Evolutionary conservation across 352 stramenopile genomes (phyloP), one percentile per base, ranked within the genome.

Genomic region (Phytophthora uliginosa): DNA sequence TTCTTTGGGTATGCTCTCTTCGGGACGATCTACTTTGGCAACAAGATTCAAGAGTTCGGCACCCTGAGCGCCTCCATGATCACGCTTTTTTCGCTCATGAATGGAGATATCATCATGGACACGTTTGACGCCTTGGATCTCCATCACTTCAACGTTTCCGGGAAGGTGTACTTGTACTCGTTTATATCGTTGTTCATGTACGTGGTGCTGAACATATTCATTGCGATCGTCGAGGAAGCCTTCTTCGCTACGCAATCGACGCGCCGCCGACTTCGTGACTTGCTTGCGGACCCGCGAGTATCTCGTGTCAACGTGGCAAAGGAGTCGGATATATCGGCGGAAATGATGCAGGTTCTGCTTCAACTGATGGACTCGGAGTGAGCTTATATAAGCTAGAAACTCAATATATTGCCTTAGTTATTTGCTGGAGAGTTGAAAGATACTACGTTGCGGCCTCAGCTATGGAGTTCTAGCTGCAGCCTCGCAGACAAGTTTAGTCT

Each of bases 101-200:
- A 98, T 65, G 93, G 93, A 60, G 93, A 98, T 64, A 88, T 94
- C 53, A 95, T 98, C 55, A 90, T 96, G 69, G 91, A 98, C 64
- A 97, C 89, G 34, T 97, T 98, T 69, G 90, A 94, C 60, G 84
- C 87, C n/a, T 73, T 98, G 59, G 80, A 91, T 45, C 67, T 85
- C 20, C 83, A 94, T 65, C 71, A 84, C 53, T 97, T 92, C 58
- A 58, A 48, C 12, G 33, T 92, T 18, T 84, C 91, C 1, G 90
- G 89, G 56, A 91, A 92, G 53, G 66, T 94, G 58, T 98, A 95
- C 58, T 48, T 97, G 52, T 97, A 96, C 72, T 85, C 86, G 42
- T 98, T 98, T 75, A 95, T 98, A 47, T 81, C 85, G 63, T 74
- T 98, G n/a, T 98, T 98, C 74, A 97, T 98, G 73, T 98, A 98